Conservation (phyloP, 192 early-diverging fungal species). For the Umbelopsis sp. region DNA sequence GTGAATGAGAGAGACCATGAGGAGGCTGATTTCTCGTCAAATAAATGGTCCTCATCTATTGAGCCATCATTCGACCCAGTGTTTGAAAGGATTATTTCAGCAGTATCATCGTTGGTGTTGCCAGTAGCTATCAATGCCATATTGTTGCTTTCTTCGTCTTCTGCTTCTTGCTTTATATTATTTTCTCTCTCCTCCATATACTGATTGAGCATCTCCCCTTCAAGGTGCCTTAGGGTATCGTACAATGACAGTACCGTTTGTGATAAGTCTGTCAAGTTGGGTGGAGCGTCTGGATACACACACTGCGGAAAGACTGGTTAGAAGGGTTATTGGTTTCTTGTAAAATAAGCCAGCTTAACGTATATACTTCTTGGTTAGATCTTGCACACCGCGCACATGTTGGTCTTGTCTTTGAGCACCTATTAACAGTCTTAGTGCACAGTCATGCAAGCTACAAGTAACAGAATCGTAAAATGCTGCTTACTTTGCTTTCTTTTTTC, state of each 20-base stretch:
- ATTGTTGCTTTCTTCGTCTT: neutral
- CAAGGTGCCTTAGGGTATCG: constrained; percentile 29
- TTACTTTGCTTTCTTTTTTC: constrained; percentile 46
- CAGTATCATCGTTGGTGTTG: neutral
- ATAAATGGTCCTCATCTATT: neutral
- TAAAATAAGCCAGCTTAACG: neutral
- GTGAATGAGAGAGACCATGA: constrained; percentile 33
- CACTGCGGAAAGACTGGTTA: constrained; percentile 21
- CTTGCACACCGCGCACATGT: constrained; percentile 34
- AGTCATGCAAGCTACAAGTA: neutral
- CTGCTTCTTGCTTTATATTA: neutral
- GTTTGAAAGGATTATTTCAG: constrained; percentile 3
- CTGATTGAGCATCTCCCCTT: constrained; percentile 32
- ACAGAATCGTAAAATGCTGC: neutral
- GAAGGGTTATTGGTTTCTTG: neutral
- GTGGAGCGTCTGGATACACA: constrained; percentile 42
- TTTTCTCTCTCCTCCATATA: constrained; percentile 30
- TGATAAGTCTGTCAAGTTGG: constrained; percentile 33
- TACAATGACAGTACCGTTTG: constrained; percentile 37
- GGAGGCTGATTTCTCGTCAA: neutral
- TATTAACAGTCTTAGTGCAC: constrained; percentile 2
- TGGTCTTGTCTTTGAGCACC: constrained; percentile 41
- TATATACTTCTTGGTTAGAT: constrained; percentile 28
- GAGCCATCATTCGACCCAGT: neutral
- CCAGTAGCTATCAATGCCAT: neutral